Evolutionary conservation across 2,329 filamentous ascomycete genomes (phyloP).

Genomic region (Raffaelea deltoideospora): DNA sequence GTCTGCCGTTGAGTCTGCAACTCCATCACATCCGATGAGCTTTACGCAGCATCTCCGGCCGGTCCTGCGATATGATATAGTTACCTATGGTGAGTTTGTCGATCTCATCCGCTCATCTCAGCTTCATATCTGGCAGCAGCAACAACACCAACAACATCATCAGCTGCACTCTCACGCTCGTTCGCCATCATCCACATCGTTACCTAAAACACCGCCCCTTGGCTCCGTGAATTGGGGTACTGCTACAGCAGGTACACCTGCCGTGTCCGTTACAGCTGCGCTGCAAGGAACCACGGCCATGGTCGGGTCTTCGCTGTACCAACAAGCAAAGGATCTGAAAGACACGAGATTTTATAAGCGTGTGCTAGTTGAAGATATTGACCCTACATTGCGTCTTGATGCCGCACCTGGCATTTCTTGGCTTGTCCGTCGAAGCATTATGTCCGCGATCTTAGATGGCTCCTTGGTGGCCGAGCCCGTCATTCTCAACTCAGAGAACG

Average conservation of each 20-base stretch:
- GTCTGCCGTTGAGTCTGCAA: conserved; percentile 14
- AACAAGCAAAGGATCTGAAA: conserved; percentile 40
- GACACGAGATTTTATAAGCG: conserved; percentile 94
- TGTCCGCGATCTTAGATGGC: conserved; percentile 72
- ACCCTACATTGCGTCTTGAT: conserved; percentile 83
- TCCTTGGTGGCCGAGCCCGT: conserved; percentile 82
- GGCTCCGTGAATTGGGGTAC: conserved; percentile 24
- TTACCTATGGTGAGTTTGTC: conserved; percentile 72
- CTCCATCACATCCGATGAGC: conserved; percentile 47
- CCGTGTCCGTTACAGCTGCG: conserved; percentile 5
- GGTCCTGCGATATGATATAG: conserved; percentile 67
- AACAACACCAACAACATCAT: conserved; percentile 6
- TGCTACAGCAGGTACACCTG: not conserved
- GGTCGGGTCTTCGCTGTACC: conserved; percentile 13
- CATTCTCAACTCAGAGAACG: conserved; percentile 28
- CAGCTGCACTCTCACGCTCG: conserved; percentile 41
- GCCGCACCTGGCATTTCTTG: conserved; percentile 82
- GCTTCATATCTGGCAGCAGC: conserved; percentile 6
- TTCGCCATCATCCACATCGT: conserved; percentile 36
- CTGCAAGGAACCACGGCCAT: conserved; percentile 9
- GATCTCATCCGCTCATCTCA: conserved; percentile 53
- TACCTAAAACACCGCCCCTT: conserved; percentile 22
- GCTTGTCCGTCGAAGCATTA: conserved; percentile 73
- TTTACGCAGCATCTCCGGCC: conserved; percentile 75
- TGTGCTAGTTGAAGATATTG: conserved; percentile 75